A percentile compares a stretch with the other conserved stretches of the same genome.
phyloP scores from a whole-genome alignment of 106 monocot species.

The Dioscorea dumetorum region DNA sequence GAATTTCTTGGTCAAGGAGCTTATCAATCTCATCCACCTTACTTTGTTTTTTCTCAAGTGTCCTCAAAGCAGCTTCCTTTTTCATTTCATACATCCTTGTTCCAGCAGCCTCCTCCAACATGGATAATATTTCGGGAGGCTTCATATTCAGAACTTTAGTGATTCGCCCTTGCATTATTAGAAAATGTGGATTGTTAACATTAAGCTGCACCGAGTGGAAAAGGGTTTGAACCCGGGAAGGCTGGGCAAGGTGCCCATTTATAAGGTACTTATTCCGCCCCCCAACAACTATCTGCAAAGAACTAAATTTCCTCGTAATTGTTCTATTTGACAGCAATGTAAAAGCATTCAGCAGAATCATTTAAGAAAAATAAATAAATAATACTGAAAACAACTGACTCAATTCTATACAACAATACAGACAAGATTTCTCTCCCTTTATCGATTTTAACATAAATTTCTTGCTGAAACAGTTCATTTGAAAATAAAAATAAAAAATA shows the following conservation, averaged over 20 bases:
- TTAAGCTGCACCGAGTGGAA: conserved; percentile 98
- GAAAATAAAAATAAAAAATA: background rate
- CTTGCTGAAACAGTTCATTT: too few species aligned
- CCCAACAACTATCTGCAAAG: conserved; percentile 75
- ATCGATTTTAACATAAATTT: too few species aligned
- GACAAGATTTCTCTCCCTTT: too few species aligned
- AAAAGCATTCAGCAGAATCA: too few species aligned
- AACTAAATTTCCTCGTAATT: too few species aligned
- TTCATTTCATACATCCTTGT: conserved; percentile 98
- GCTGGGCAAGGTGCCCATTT: conserved; percentile 88
- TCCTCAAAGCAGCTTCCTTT: conserved; percentile 86
- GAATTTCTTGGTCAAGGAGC: conserved; percentile 91
- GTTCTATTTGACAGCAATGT: too few species aligned
- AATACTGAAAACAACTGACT: too few species aligned
- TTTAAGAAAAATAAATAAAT: too few species aligned
- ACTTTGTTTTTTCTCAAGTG: conserved; percentile 89
- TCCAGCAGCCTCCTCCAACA: conserved; percentile 98
- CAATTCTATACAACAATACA: too few species aligned
- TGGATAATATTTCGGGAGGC: conserved; percentile 93
- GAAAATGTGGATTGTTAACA: conserved; percentile 96
- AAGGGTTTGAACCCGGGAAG: conserved; percentile 86
- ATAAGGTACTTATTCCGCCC: conserved; percentile 94
- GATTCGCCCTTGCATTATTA: conserved; percentile 98
- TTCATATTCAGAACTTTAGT: conserved; percentile 99
- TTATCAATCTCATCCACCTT: conserved; percentile 97